Evolutionary conservation across 2,329 filamentous ascomycete genomes (phyloP).

Genomic region (Magnaporthiopsis rhizophila): DNA sequence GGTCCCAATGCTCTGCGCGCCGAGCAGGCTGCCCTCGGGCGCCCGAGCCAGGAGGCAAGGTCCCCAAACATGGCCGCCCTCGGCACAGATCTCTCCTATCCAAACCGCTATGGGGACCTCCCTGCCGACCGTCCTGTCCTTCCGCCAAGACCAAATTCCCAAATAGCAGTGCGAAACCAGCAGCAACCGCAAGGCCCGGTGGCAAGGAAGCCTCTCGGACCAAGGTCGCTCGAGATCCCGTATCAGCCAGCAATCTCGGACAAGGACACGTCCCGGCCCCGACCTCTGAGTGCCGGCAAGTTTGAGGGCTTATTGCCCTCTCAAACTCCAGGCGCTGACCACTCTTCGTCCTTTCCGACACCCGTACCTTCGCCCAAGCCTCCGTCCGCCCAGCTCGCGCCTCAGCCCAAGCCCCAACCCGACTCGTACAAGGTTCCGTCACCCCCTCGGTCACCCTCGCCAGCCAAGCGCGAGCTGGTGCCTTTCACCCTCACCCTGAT

Average conservation of each 20-base stretch:
- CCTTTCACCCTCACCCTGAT: slow-evolving; percentile 57
- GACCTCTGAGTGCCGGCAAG: neutral
- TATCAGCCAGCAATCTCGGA: neutral
- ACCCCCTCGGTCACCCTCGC: slow-evolving; percentile 27
- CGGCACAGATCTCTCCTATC: neutral
- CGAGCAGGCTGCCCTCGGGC: neutral
- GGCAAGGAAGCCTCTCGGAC: neutral
- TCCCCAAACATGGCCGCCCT: neutral
- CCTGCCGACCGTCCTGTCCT: neutral
- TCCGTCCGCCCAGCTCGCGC: too few relatives aligned
- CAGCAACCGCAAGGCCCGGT: neutral
- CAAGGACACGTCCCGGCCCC: neutral
- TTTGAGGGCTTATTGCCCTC: slow-evolving; percentile 10
- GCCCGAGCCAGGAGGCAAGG: neutral
- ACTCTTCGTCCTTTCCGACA: neutral
- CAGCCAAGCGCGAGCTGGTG: slow-evolving; percentile 24
- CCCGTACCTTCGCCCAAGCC: neutral
- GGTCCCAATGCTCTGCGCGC: neutral
- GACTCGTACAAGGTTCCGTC: neutral
- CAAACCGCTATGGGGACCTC: neutral
- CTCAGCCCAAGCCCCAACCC: neutral
- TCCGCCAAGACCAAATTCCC: neutral
- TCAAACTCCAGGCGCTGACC: neutral
- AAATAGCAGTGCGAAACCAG: neutral
- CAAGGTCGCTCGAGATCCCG: neutral